Conservation (phyloP, 2,329 filamentous ascomycete genomes). For the Epichloe hybrida region DNA sequence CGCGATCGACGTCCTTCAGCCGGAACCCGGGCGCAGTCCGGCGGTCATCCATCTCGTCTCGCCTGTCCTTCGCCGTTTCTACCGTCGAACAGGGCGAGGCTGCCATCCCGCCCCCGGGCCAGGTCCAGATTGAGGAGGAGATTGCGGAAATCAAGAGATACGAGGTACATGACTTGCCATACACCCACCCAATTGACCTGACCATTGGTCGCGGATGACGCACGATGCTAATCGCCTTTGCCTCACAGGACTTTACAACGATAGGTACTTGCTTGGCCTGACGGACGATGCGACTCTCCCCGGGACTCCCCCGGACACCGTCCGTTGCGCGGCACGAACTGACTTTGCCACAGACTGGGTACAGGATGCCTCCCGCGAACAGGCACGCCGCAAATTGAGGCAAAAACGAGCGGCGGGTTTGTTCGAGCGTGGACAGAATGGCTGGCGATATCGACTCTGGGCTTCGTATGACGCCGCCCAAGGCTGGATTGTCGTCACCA, state of each 20-base stretch:
- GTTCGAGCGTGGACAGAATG: slow-evolving; percentile 53
- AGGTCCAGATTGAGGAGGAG: slow-evolving; percentile 76
- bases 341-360: slow-evolving; percentile 63
- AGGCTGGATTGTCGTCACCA: slow-evolving; percentile 92
- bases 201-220: background rate
- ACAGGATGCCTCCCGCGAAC: slow-evolving; percentile 87
- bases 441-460: slow-evolving; percentile 69
- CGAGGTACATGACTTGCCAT: slow-evolving; percentile 39
- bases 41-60: slow-evolving; percentile 46
- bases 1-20: slow-evolving; percentile 38
- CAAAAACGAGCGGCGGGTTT: slow-evolving; percentile 59
- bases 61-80: slow-evolving; percentile 55
- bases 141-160: slow-evolving; percentile 97
- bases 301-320: no score
- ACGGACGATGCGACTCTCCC: no score
- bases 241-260: slow-evolving; percentile 70
- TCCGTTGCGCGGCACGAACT: background rate
- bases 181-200: background rate
- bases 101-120: slow-evolving; percentile 35
- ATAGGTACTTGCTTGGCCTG: slow-evolving; percentile 40
- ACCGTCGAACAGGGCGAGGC: slow-evolving; percentile 49
- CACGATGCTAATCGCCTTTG: background rate
- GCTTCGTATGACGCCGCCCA: slow-evolving; percentile 93
- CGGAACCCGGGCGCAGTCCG: slow-evolving; percentile 24
- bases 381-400: slow-evolving; percentile 63